Percentiles rank a stretch among this genome's conserved stretches.
Evolutionary conservation across 768 basidiomycete species (phyloP).

Genomic region (Astraeus odoratus): DNA sequence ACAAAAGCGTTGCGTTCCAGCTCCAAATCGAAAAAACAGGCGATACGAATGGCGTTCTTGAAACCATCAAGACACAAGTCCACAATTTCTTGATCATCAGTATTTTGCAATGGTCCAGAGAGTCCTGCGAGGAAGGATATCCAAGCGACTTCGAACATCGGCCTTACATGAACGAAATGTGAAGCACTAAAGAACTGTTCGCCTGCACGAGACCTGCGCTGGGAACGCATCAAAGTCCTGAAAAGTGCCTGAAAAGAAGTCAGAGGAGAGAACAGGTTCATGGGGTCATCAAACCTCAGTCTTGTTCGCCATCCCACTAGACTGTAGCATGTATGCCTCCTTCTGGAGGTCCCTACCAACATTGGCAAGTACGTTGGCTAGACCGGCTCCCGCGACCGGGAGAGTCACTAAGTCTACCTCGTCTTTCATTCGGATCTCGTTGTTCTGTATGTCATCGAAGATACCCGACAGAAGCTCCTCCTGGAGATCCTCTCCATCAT

Average conservation of each 20-base stretch:
- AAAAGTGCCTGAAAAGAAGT: conserved; percentile 64
- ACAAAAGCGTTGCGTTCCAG: conserved; percentile 98
- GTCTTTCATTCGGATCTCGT: conserved; percentile 99
- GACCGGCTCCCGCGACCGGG: conserved; percentile 51
- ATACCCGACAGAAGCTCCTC: conserved; percentile 75
- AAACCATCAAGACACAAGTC: conserved; percentile 92
- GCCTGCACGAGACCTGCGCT: conserved; percentile 69
- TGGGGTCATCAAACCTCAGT: conserved; percentile 64
- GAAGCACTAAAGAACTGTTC: conserved; percentile 97
- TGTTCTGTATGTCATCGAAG: conserved; percentile 84
- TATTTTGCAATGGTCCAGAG: conserved; percentile 90
- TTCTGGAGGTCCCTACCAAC: conserved; percentile 93
- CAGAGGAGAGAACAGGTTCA: conserved; percentile 5
- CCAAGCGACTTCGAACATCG: conserved; percentile 99
- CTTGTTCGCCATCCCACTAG: conserved; percentile 93
- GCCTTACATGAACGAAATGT: conserved; percentile 91
- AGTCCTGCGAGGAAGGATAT: conserved; percentile 95
- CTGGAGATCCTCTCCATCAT: conserved; percentile 82
- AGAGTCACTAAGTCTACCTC: conserved; percentile 65
- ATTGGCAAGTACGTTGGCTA: conserved; percentile 76
- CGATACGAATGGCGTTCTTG: conserved; percentile 93
- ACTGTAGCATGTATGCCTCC: conserved; percentile 93
- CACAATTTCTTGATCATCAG: conserved; percentile 89
- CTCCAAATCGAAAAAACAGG: conserved; percentile 95
- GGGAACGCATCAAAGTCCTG: conserved; percentile 85